Percentiles rank a stretch among this genome's conserved stretches.
phyloP scores from a whole-genome alignment of 441 rosid genomes.

The Raphanus hybrid region DNA sequence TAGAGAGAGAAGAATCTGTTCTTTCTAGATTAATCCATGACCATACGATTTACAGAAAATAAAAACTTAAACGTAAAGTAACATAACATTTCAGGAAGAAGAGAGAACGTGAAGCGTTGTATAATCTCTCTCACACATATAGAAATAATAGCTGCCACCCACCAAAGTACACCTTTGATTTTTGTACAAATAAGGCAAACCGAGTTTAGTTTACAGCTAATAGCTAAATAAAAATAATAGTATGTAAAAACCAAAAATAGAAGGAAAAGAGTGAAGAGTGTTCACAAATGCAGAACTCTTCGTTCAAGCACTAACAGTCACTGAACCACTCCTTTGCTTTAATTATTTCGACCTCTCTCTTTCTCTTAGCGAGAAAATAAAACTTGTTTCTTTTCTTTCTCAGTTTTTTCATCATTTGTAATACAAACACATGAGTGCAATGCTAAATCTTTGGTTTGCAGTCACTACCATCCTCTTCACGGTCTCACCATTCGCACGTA shows the following conservation, averaged over 20 bases:
- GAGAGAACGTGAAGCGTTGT: not conserved
- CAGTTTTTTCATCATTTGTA: conserved; percentile 29
- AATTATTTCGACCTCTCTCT: conserved; percentile 15
- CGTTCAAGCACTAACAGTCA: conserved; percentile 29
- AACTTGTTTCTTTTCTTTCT: not conserved
- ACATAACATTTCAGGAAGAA: not conserved
- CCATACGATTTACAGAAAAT: conserved; percentile 10
- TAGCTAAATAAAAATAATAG: not conserved
- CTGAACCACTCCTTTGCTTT: conserved; percentile 14
- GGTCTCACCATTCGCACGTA: conserved; percentile 38
- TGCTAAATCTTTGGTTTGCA: conserved; percentile 40
- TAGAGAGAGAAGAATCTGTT: not conserved
- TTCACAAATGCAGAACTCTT: conserved; percentile 27
- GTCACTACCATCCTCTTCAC: conserved; percentile 31
- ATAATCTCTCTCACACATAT: not conserved
- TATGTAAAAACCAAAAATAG: conserved; percentile 31
- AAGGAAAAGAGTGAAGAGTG: conserved; percentile 15
- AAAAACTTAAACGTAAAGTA: not conserved
- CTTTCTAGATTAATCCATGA: conserved; percentile 1
- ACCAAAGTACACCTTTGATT: not conserved
- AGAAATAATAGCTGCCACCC: conserved; percentile 3
- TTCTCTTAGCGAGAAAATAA: too few relatives aligned
- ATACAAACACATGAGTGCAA: conserved; percentile 29
- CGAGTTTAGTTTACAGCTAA: conserved; percentile 27
- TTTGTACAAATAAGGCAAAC: not conserved